Conservation (phyloP, 2,329 filamentous ascomycete genomes). For the Colletotrichum sp. region DNA sequence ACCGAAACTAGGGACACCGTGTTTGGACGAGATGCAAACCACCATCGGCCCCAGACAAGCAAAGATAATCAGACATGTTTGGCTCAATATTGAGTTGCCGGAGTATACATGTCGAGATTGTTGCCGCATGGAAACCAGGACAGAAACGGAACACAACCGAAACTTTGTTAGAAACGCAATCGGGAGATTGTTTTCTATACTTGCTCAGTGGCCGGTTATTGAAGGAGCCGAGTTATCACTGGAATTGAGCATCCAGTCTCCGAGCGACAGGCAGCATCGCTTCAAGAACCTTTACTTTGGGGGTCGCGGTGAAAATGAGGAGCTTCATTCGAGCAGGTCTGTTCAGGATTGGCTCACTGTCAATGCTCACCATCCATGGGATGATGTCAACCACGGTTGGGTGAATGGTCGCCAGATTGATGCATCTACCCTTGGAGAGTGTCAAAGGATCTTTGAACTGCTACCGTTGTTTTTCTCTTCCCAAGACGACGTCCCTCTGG, state of each 20-base stretch:
- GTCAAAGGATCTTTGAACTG: slow-evolving; percentile 29
- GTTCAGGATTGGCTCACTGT: neutral
- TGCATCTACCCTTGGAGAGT: slow-evolving; percentile 25
- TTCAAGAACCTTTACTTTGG: slow-evolving; percentile 34
- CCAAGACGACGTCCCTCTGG: slow-evolving; percentile 22
- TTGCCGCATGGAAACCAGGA: neutral
- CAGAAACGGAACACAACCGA: neutral
- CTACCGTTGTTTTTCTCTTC: slow-evolving; percentile 5
- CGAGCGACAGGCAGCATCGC: slow-evolving; percentile 39
- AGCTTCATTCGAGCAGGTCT: neutral
- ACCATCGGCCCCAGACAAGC: slow-evolving; percentile 22
- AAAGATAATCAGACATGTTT: slow-evolving; percentile 33
- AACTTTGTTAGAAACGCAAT: slow-evolving; percentile 22
- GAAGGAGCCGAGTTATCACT: slow-evolving; percentile 27
- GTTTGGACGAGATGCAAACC: slow-evolving; percentile 27
- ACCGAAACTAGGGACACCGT: slow-evolving; percentile 27
- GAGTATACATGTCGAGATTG: slow-evolving; percentile 27
- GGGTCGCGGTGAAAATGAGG: slow-evolving; percentile 15
- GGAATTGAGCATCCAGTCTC: slow-evolving; percentile 37
- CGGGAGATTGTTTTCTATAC: slow-evolving; percentile 32
- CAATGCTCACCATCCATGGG: neutral
- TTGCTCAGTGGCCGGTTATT: slow-evolving; percentile 29
- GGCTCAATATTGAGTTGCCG: slow-evolving; percentile 32
- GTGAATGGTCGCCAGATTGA: slow-evolving; percentile 27
- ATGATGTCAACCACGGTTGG: slow-evolving; percentile 36